These are phyloP conservation scores for Sungouiella thailandica DNA, from an alignment of 805 yeast species.

Conservation along the genomic window DNA sequence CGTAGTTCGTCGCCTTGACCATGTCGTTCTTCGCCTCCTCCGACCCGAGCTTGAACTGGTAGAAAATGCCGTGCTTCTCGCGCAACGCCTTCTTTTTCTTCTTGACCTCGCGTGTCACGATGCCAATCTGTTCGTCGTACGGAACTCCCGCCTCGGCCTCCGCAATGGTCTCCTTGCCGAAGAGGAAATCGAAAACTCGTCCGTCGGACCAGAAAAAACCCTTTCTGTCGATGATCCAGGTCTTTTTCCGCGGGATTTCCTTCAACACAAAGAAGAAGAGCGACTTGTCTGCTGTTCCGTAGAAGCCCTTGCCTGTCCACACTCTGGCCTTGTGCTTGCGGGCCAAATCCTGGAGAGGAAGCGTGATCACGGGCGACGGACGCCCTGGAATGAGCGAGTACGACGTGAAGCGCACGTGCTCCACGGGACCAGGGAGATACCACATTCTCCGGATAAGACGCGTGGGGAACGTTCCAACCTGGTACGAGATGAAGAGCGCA, in stretches of 20 bases:
- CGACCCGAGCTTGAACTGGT: slow-evolving; percentile 46
- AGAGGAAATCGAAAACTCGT: slow-evolving; percentile 72
- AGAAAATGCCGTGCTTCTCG: slow-evolving; percentile 54
- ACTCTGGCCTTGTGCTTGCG: slow-evolving; percentile 62
- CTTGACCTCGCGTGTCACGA: slow-evolving; percentile 42
- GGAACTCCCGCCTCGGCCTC: slow-evolving; percentile 70
- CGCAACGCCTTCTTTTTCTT: slow-evolving; percentile 47
- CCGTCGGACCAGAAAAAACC: slow-evolving; percentile 96
- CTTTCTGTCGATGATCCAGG: slow-evolving; percentile 77
- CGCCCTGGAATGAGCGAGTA: slow-evolving; percentile 74
- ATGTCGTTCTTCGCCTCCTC: slow-evolving; percentile 28
- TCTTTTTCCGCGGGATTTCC: slow-evolving; percentile 45
- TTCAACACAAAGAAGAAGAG: slow-evolving; percentile 69
- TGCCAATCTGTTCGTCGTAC: slow-evolving; percentile 53
- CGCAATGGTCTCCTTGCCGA: slow-evolving; percentile 73
- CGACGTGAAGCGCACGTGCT: slow-evolving; percentile 59
- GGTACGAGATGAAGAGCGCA: slow-evolving; percentile 26
- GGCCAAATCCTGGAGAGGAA: slow-evolving; percentile 52
- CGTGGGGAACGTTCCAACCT: slow-evolving; percentile 49
- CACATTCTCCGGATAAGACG: slow-evolving; percentile 71
- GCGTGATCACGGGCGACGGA: slow-evolving; percentile 68
- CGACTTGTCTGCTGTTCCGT: slow-evolving; percentile 73
- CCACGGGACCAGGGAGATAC: slow-evolving; percentile 60
- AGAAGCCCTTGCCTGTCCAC: slow-evolving; percentile 85
- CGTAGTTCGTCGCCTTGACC: slow-evolving; percentile 19